Percentiles rank a stretch among this genome's conserved stretches.
Conservation (phyloP, 441 rosid genomes). For the Isatis lusitanica region DNA sequence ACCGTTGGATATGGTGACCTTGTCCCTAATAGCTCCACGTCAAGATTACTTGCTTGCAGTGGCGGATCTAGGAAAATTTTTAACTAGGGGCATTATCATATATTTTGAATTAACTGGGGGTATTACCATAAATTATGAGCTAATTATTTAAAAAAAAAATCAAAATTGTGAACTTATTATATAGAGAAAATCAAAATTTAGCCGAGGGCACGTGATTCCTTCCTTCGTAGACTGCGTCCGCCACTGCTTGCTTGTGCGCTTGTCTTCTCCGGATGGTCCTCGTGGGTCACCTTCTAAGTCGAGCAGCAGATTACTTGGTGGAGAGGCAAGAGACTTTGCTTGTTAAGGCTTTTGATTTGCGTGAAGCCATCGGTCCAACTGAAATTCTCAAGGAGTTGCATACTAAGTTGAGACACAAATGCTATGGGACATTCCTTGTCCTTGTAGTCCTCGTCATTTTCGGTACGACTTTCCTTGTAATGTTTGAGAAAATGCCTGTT, state of each 20-base stretch:
- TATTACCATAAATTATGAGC: too few species aligned
- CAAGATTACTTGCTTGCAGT: slow-evolving; percentile 69
- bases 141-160: too few species aligned
- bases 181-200: too few species aligned
- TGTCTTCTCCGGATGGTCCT: slow-evolving; percentile 71
- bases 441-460: slow-evolving; percentile 44
- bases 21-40: slow-evolving; percentile 51
- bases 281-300: slow-evolving; percentile 52
- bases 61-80: too few species aligned
- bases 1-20: slow-evolving; percentile 89
- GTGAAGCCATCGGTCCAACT: slow-evolving; percentile 40
- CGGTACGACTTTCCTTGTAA: slow-evolving; percentile 47
- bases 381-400: slow-evolving; percentile 55
- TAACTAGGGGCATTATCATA: too few species aligned
- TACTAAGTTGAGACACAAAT: slow-evolving; percentile 52
- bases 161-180: too few species aligned
- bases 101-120: too few species aligned
- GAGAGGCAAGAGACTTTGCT: slow-evolving; percentile 78
- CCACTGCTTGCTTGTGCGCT: slow-evolving; percentile 64
- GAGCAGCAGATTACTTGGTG: slow-evolving; percentile 72
- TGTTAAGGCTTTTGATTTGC: slow-evolving; percentile 50
- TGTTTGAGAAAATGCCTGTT: slow-evolving; percentile 43
- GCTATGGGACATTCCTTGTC: slow-evolving; percentile 39
- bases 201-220: too few species aligned
- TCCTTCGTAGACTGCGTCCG: too few species aligned